A percentile compares a stretch with the other conserved stretches of the same genome.
phyloP scores from a whole-genome alignment of 768 basidiomycete species.

The Boletus patriciae region DNA sequence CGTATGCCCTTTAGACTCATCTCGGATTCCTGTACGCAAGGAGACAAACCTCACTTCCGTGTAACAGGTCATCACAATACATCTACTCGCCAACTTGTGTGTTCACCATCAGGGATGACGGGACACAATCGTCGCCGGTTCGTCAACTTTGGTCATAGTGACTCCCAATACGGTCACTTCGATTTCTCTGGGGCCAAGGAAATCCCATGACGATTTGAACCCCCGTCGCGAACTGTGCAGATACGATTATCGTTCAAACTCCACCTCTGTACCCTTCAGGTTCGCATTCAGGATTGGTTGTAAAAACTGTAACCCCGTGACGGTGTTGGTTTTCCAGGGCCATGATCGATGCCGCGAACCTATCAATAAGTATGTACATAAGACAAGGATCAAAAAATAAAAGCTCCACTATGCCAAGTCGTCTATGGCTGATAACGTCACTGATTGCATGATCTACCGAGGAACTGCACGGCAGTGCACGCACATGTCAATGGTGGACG shows the following conservation, averaged over 20 bases:
- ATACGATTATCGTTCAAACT: not conserved
- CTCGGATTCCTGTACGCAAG: not conserved
- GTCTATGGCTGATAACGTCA: not conserved
- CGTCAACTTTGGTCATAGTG: not conserved
- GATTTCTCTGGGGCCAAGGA: not conserved
- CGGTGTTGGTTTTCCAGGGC: not conserved
- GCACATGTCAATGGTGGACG: too few species aligned
- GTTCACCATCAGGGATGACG: not conserved
- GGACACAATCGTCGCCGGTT: not conserved
- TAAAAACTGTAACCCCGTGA: not conserved
- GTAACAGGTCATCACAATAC: not conserved
- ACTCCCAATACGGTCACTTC: not conserved
- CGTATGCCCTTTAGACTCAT: not conserved
- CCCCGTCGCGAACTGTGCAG: not conserved
- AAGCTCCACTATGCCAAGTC: not conserved
- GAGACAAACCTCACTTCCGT: not conserved
- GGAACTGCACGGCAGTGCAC: too few species aligned
- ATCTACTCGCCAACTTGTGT: not conserved
- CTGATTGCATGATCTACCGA: constrained; percentile 5
- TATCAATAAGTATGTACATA: too few species aligned
- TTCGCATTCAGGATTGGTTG: not conserved
- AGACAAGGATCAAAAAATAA: not conserved
- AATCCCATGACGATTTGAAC: not conserved
- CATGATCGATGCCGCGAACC: too few species aligned
- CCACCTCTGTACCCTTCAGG: not conserved